These are phyloP conservation scores for Ophiorrhiza pumila DNA, from an alignment of 257 asterid genomes.

Conservation along the genomic window DNA sequence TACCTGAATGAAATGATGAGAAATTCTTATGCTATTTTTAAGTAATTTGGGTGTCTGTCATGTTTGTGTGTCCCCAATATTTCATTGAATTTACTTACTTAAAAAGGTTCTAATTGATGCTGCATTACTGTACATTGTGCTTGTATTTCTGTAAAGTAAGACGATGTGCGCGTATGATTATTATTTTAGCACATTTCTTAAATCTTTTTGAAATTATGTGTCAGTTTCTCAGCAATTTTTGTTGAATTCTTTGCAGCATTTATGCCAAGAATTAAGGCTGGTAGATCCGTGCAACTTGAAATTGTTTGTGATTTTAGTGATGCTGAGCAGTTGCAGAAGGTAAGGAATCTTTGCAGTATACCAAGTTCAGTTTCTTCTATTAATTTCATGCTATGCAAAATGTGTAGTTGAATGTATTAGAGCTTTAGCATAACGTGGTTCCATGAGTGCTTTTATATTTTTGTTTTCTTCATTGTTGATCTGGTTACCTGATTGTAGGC, in stretches of 20 bases:
- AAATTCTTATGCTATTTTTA: not conserved
- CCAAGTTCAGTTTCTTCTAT: not conserved
- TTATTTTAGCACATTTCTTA: too few species aligned
- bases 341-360: conserved; percentile 7
- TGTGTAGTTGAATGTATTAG: too few species aligned
- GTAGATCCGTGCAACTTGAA: conserved; percentile 54
- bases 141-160: not conserved
- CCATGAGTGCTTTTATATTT: not conserved
- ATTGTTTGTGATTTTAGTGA: conserved; percentile 64
- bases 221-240: conserved; percentile 15
- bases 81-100: not conserved
- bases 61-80: not conserved
- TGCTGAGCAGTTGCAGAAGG: conserved; percentile 49
- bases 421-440: not conserved
- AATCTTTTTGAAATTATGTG: not conserved
- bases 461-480: not conserved
- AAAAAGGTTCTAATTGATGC: not conserved
- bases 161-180: too few species aligned
- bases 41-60: not conserved
- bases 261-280: conserved; percentile 71
- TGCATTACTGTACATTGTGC: not conserved
- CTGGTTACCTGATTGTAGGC: conserved; percentile 28
- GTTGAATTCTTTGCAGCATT: conserved; percentile 50
- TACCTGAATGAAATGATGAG: not conserved
- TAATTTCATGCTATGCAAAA: not conserved